These are phyloP conservation scores for Mycena vitilis DNA, from an alignment of 768 basidiomycete genomes.

Conservation along the genomic window DNA sequence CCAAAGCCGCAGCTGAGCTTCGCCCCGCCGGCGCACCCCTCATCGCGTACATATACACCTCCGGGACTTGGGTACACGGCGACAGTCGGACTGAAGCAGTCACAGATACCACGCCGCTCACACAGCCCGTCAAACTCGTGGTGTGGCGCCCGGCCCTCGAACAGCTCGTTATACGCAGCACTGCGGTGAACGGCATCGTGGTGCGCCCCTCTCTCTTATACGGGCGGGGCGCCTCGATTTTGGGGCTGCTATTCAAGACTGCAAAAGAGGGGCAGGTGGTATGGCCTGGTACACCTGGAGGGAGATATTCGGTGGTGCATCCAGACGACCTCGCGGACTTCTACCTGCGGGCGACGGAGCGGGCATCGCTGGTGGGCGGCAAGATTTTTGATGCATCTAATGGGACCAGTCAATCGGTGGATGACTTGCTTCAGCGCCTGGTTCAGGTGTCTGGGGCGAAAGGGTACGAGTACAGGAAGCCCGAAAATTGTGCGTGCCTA, in stretches of 20 bases:
- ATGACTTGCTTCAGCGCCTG: constrained; percentile 53
- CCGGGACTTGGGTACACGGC: constrained; percentile 58
- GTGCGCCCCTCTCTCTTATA: constrained; percentile 58
- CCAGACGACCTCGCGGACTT: constrained; percentile 59
- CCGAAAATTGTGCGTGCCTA: constrained; percentile 48
- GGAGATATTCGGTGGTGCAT: constrained; percentile 49
- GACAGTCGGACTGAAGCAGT: constrained; percentile 47
- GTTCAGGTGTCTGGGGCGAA: constrained; percentile 51
- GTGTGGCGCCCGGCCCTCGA: constrained; percentile 50
- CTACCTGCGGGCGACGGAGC: constrained; percentile 54
- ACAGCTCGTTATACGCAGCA: constrained; percentile 43
- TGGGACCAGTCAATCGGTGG: constrained; percentile 51
- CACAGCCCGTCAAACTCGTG: constrained; percentile 38
- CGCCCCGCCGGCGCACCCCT: constrained; percentile 49
- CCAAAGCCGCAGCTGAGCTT: constrained; percentile 38
- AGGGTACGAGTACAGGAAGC: constrained; percentile 49
- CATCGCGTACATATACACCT: constrained; percentile 58
- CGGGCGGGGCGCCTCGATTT: constrained; percentile 53
- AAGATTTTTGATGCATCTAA: constrained; percentile 56
- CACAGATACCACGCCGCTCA: constrained; percentile 38
- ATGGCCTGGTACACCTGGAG: constrained; percentile 31
- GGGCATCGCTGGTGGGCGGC: constrained; percentile 49
- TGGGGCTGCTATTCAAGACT: constrained; percentile 47
- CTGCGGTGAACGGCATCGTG: constrained; percentile 55
- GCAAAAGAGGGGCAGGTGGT: constrained; percentile 42